Conservation (phyloP, 768 basidiomycete species). For the Tulasnella sp. region DNA sequence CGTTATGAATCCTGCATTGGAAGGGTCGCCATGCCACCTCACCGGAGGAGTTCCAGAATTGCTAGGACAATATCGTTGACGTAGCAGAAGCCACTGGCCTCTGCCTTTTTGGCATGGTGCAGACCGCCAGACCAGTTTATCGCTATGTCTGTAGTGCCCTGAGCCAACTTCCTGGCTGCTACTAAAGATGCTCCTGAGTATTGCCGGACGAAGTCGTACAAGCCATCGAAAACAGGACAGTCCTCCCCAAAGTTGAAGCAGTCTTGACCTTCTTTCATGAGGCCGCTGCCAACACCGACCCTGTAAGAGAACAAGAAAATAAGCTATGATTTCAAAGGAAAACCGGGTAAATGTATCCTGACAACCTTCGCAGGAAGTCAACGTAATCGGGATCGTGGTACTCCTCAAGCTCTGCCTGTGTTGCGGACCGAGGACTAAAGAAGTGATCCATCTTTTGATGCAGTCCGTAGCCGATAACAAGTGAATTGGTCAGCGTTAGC, state of each 20-base stretch:
- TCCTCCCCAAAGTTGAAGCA: conserved; percentile 96
- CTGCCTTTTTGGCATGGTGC: conserved; percentile 96
- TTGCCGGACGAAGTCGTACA: conserved; percentile 93
- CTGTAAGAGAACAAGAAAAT: conserved; percentile 12
- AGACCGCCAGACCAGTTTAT: conserved; percentile 99
- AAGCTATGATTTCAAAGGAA: background rate
- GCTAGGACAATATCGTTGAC: conserved; percentile 96
- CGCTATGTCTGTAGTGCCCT: conserved; percentile 90
- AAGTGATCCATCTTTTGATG: conserved; percentile 94
- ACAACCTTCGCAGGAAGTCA: conserved; percentile 89
- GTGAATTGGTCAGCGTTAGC: conserved; percentile 91
- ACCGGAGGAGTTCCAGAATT: conserved; percentile 90
- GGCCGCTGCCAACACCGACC: conserved; percentile 4
- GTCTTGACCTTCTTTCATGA: conserved; percentile 68
- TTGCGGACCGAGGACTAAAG: conserved; percentile 86
- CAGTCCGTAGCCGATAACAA: conserved; percentile 94
- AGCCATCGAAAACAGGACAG: conserved; percentile 92
- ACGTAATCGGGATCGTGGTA: conserved; percentile 97
- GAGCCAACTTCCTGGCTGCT: conserved; percentile 83
- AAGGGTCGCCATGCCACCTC: conserved; percentile 38
- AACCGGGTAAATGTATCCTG: background rate
- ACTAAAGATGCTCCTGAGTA: conserved; percentile 92
- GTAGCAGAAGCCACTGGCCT: conserved; percentile 98
- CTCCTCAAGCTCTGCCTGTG: conserved; percentile 81
- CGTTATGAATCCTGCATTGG: background rate